Evolutionary conservation across 257 asterid species (phyloP).

Genomic region (Rhazya stricta): DNA sequence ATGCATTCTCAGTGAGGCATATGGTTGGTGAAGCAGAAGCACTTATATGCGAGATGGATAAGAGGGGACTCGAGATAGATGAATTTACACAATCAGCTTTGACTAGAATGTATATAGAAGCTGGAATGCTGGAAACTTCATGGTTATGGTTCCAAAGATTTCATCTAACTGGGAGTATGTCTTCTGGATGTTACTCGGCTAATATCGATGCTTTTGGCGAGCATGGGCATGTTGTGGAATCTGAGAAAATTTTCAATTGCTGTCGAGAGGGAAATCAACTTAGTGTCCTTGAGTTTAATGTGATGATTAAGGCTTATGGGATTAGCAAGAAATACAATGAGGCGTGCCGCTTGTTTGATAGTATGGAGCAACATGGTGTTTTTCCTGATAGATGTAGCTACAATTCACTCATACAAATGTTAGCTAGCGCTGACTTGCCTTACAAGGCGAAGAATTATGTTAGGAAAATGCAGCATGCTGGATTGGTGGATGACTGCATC

Average conservation of each 20-base stretch:
- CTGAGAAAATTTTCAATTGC: conserved; percentile 61
- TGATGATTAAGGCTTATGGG: conserved; percentile 93
- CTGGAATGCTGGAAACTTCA: conserved; percentile 56
- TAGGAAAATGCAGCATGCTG: conserved; percentile 63
- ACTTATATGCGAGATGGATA: conserved; percentile 73
- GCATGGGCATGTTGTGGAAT: conserved; percentile 57
- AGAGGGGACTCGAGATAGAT: conserved; percentile 60
- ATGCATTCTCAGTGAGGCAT: conserved; percentile 75
- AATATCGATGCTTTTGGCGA: conserved; percentile 90
- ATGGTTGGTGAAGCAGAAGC: conserved; percentile 80
- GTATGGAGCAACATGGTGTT: conserved; percentile 53
- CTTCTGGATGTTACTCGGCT: conserved; percentile 84
- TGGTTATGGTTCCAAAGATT: conserved; percentile 82
- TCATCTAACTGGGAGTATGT: conserved; percentile 70
- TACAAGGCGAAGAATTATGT: conserved; percentile 52
- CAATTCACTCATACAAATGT: conserved; percentile 73
- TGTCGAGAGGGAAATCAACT: conserved; percentile 41
- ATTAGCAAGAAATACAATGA: conserved; percentile 57
- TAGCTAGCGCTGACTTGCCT: conserved; percentile 72
- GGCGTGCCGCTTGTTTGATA: conserved; percentile 67
- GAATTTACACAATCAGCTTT: conserved; percentile 84
- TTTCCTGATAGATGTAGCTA: conserved; percentile 78
- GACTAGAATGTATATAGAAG: conserved; percentile 87
- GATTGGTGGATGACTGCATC: conserved; percentile 63
- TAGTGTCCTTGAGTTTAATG: conserved; percentile 62